phyloP scores from a whole-genome alignment of 106 monocot species.

The Chionographis japonica region DNA sequence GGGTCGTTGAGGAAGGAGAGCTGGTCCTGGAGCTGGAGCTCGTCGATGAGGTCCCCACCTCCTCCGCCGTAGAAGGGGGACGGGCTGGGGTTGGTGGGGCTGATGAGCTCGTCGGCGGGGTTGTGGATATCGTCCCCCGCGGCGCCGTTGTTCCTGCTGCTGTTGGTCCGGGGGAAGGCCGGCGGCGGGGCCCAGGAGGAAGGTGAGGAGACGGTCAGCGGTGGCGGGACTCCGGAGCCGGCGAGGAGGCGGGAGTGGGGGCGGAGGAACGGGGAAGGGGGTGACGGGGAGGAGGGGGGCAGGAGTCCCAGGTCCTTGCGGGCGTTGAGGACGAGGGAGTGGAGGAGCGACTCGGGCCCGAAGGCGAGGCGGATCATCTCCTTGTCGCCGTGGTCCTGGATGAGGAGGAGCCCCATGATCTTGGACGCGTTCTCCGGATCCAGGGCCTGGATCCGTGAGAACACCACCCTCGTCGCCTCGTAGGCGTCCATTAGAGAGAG shows the following conservation, averaged over 20 bases:
- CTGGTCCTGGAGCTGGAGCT: constrained; percentile 66
- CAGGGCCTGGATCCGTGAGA: constrained; percentile 77
- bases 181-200: constrained; percentile 40
- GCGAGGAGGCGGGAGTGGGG: constrained; percentile 13
- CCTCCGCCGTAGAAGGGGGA: constrained; percentile 7
- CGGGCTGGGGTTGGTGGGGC: constrained; percentile 8
- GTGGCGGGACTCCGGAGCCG: constrained; percentile 19
- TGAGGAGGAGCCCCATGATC: constrained; percentile 82
- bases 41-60: constrained; percentile 47
- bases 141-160: constrained; percentile 12
- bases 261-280: constrained; percentile 21
- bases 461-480: constrained; percentile 84
- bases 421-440: constrained; percentile 89
- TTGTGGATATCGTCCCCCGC: constrained; percentile 17
- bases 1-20: constrained; percentile 67
- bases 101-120: constrained; percentile 28
- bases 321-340: constrained; percentile 63
- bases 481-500: constrained; percentile 65
- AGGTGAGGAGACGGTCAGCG: constrained; percentile 31
- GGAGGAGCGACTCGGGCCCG: constrained; percentile 73
- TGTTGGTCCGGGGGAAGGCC: constrained; percentile 35
- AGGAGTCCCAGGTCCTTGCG: constrained; percentile 61
- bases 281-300: constrained; percentile 12
- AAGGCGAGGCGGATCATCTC: constrained; percentile 95
- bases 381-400: constrained; percentile 94